A percentile compares a stretch with the other conserved stretches of the same genome.
phyloP scores from a whole-genome alignment of 2,329 filamentous ascomycete species.

The Chrysosporium queenslandicum region DNA sequence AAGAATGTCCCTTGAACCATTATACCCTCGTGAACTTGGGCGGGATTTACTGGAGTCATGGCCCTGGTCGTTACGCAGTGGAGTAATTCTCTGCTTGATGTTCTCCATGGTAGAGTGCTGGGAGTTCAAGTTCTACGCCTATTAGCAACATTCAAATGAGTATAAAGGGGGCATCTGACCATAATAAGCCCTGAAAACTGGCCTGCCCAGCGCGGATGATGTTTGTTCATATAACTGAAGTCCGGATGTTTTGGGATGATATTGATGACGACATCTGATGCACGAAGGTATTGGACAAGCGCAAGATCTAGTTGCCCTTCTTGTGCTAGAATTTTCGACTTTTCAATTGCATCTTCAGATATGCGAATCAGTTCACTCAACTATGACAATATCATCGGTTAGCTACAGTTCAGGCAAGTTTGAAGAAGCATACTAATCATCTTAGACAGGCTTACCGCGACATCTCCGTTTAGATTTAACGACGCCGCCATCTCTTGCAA shows the following conservation, averaged over 20 bases:
- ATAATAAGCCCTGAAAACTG: constrained; percentile 47
- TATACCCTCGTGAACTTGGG: neutral
- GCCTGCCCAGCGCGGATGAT: constrained; percentile 41
- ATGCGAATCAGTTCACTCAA: constrained; percentile 27
- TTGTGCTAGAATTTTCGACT: constrained; percentile 26
- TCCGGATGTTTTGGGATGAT: constrained; percentile 67
- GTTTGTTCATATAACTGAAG: constrained; percentile 54
- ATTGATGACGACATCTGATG: constrained; percentile 67
- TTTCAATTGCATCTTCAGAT: constrained; percentile 30
- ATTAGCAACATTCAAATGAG: constrained; percentile 10
- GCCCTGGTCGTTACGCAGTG: constrained; percentile 27
- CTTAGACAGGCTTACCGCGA: constrained; percentile 12
- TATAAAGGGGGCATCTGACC: constrained; percentile 44
- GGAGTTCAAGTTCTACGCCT: constrained; percentile 19
- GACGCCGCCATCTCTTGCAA: constrained; percentile 22
- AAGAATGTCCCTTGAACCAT: neutral
- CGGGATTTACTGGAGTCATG: constrained; percentile 16
- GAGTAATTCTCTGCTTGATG: constrained; percentile 34
- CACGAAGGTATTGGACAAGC: constrained; percentile 73
- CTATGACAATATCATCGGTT: constrained; percentile 19
- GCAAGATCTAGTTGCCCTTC: constrained; percentile 54
- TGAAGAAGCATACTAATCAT: neutral
- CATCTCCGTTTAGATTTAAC: constrained; percentile 13
- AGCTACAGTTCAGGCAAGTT: neutral
- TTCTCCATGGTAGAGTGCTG: constrained; percentile 36